Evolutionary conservation across 345 rosid species (phyloP).

Genomic region (Atalantia buxifolia): DNA sequence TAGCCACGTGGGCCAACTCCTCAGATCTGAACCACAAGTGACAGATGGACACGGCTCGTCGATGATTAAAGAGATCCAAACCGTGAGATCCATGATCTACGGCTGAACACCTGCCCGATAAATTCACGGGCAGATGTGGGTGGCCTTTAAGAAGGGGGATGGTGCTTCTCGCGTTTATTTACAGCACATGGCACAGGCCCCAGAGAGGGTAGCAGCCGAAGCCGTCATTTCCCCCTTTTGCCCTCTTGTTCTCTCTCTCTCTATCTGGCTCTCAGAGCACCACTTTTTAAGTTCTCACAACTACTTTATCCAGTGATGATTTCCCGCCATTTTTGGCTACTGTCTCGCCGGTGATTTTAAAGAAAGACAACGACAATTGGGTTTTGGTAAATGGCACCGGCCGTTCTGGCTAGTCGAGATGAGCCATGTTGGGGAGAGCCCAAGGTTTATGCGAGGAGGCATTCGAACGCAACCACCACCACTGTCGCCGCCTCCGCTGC

Average conservation of each 20-base stretch:
- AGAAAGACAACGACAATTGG: background rate
- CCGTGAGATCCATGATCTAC: slow-evolving; percentile 19
- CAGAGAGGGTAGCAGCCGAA: slow-evolving; percentile 13
- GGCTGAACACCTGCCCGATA: slow-evolving; percentile 22
- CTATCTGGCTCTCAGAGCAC: too few relatives aligned
- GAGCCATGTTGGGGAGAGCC: slow-evolving; percentile 39
- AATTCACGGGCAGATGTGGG: slow-evolving; percentile 33
- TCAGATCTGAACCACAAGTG: slow-evolving; percentile 18
- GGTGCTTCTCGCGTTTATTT: background rate
- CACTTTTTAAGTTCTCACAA: background rate
- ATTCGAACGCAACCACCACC: slow-evolving; percentile 11
- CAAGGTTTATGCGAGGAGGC: slow-evolving; percentile 37
- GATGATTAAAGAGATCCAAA: slow-evolving; percentile 6
- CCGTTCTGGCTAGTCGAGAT: slow-evolving; percentile 33
- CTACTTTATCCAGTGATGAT: background rate
- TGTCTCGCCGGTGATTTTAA: slow-evolving; percentile 7
- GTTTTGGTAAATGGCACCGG: slow-evolving; percentile 31
- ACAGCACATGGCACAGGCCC: slow-evolving; percentile 4
- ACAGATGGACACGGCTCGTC: background rate
- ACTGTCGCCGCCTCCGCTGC: slow-evolving; percentile 6
- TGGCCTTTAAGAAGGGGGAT: slow-evolving; percentile 35
- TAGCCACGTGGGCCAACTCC: background rate
- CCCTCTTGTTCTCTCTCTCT: background rate
- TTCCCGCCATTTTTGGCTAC: background rate
- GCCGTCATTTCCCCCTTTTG: slow-evolving; percentile 2